Evolutionary conservation across 306 rosid genomes (phyloP).

Genomic region (Pterocarpus santalinus): DNA sequence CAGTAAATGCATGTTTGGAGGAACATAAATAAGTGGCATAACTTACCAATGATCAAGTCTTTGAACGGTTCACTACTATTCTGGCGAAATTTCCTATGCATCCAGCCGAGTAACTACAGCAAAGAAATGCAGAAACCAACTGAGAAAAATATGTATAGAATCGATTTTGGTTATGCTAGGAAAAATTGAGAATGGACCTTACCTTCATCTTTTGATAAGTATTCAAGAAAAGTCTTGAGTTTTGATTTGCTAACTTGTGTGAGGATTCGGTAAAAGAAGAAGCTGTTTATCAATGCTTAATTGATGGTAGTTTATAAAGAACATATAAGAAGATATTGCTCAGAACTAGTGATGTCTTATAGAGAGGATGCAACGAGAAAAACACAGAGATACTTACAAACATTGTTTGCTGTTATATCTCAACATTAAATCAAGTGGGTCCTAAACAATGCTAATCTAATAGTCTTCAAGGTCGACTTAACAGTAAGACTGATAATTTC

Average conservation of each 20-base stretch:
- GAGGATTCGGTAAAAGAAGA: slow-evolving; percentile 46
- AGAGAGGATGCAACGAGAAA: slow-evolving; percentile 55
- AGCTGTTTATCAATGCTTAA: slow-evolving; percentile 40
- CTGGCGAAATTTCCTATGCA: slow-evolving; percentile 95
- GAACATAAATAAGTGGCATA: slow-evolving; percentile 30
- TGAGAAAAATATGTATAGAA: slow-evolving; percentile 17
- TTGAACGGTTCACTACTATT: slow-evolving; percentile 77
- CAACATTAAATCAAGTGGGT: slow-evolving; percentile 64
- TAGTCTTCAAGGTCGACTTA: slow-evolving; percentile 52
- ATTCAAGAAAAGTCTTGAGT: slow-evolving; percentile 47
- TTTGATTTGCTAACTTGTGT: slow-evolving; percentile 57
- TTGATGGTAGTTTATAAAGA: slow-evolving; percentile 52
- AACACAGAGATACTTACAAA: slow-evolving; percentile 79
- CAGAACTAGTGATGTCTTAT: slow-evolving; percentile 43
- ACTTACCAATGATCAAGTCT: slow-evolving; percentile 81
- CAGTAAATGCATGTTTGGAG: slow-evolving; percentile 14
- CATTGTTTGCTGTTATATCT: slow-evolving; percentile 51
- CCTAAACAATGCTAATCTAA: slow-evolving; percentile 48
- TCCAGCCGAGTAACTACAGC: slow-evolving; percentile 90
- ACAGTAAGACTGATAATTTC: slow-evolving; percentile 32
- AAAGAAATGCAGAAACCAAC: slow-evolving; percentile 49
- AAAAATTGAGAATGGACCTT: slow-evolving; percentile 38
- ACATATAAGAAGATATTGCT: slow-evolving; percentile 54
- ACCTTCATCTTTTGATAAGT: slow-evolving; percentile 75
- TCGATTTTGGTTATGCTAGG: slow-evolving; percentile 23